Percentiles rank a stretch among this genome's conserved stretches.
Evolutionary conservation across 2,329 filamentous ascomycete species (phyloP).

Genomic region (Ceratocystis albifundus): DNA sequence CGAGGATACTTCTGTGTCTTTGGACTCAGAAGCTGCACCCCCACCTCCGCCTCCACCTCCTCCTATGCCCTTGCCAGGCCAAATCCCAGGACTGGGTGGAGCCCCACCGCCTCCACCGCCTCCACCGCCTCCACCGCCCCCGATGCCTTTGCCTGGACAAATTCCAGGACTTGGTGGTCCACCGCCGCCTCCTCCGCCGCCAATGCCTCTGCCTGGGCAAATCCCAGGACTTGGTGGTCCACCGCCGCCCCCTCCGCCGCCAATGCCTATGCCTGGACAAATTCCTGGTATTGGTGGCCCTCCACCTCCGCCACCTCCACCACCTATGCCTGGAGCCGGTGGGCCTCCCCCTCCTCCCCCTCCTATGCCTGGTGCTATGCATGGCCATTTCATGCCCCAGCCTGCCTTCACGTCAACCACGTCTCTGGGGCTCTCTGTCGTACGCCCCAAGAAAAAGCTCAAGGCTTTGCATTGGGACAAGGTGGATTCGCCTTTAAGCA

Average conservation of each 20-base stretch:
- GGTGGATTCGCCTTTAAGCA: slow-evolving; percentile 81
- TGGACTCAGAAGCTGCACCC: slow-evolving; percentile 27
- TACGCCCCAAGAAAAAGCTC: slow-evolving; percentile 95
- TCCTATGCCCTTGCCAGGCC: slow-evolving; percentile 30
- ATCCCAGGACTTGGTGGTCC: slow-evolving; percentile 22
- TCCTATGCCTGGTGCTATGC: slow-evolving; percentile 55
- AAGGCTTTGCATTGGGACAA: slow-evolving; percentile 99
- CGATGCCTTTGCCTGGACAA: slow-evolving; percentile 30
- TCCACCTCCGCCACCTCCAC: slow-evolving; percentile 45
- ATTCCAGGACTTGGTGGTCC: slow-evolving; percentile 24
- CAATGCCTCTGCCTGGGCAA: slow-evolving; percentile 30
- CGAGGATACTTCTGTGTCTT: slow-evolving; percentile 26
- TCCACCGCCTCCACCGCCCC: slow-evolving; percentile 33
- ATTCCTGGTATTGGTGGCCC: slow-evolving; percentile 31
- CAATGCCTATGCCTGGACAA: no score
- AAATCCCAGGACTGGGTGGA: slow-evolving; percentile 31
- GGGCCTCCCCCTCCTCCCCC: slow-evolving; percentile 53
- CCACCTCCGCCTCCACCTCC: slow-evolving; percentile 33
- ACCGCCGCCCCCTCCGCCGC: slow-evolving; percentile 31
- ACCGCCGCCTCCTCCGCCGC: slow-evolving; percentile 34
- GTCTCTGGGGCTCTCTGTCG: slow-evolving; percentile 61
- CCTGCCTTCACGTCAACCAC: slow-evolving; percentile 42
- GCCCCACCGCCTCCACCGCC: slow-evolving; percentile 33
- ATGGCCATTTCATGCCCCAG: slow-evolving; percentile 65
- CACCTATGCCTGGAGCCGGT: slow-evolving; percentile 58